phyloP scores from a whole-genome alignment of 1,139 yeast species.

The Yamadazyma triangularis region DNA sequence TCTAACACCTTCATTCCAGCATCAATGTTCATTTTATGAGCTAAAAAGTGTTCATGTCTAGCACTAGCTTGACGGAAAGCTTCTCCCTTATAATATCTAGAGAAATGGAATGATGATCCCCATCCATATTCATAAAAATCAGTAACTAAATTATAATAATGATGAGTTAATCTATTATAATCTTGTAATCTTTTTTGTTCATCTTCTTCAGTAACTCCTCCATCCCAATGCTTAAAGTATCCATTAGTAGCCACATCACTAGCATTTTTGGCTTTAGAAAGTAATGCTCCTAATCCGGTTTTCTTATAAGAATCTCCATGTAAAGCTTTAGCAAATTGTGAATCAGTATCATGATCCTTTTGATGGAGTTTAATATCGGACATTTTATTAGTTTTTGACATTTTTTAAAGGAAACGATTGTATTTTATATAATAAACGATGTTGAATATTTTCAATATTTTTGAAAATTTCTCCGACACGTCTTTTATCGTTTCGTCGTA shows the following conservation, averaged over 20 bases:
- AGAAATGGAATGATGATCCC: conserved; percentile 99
- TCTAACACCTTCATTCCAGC: conserved; percentile 87
- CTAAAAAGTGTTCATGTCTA: conserved; percentile 95
- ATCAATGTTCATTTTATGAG: conserved; percentile 75
- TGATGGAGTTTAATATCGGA: conserved; percentile 16
- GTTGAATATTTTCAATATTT: too few relatives aligned
- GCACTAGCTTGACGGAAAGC: conserved; percentile 93
- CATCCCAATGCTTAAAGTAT: conserved; percentile 96
- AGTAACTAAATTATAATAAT: conserved; percentile 93
- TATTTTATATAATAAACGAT: too few relatives aligned
- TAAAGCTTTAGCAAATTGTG: conserved; percentile 74
- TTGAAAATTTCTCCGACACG: too few relatives aligned
- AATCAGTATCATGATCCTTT: conserved; percentile 46
- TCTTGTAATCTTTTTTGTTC: conserved; percentile 74
- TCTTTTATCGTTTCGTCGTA: too few relatives aligned
- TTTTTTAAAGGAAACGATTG: not conserved
- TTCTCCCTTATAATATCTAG: conserved; percentile 90
- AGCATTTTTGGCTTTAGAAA: conserved; percentile 73
- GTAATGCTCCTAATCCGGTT: conserved; percentile 72
- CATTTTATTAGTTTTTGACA: conserved; percentile 5
- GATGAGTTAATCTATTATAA: conserved; percentile 88
- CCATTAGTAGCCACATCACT: conserved; percentile 82
- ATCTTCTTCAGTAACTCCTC: conserved; percentile 72
- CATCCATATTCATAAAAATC: conserved; percentile 98
- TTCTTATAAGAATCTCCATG: conserved; percentile 73